Conservation (phyloP, 2,329 filamentous ascomycete genomes). For the Orbilia oligospora region DNA sequence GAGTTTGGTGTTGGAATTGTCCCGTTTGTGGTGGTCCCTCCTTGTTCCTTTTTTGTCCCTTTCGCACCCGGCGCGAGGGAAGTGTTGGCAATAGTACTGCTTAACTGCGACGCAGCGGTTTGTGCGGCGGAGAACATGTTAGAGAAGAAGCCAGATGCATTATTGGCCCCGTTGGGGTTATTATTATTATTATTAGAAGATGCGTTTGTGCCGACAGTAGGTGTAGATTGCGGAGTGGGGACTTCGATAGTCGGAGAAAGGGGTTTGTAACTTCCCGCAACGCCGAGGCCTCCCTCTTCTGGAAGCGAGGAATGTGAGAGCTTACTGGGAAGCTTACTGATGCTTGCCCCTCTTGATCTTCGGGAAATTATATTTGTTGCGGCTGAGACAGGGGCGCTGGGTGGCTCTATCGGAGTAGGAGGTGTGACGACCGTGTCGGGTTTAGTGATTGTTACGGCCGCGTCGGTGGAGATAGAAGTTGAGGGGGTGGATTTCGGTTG, state of each 20-base stretch:
- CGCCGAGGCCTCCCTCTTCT: slow-evolving; percentile 34
- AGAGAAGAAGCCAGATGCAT: slow-evolving; percentile 83
- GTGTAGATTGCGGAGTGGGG: slow-evolving; percentile 68
- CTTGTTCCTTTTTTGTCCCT: slow-evolving; percentile 65
- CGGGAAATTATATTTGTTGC: slow-evolving; percentile 50
- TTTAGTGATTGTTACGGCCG: slow-evolving; percentile 35
- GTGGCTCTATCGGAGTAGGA: slow-evolving; percentile 51
- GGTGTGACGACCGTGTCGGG: slow-evolving; percentile 58
- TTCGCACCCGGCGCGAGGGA: slow-evolving; percentile 66
- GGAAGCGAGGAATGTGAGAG: slow-evolving; percentile 58
- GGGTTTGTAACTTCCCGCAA: slow-evolving; percentile 67
- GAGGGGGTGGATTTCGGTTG: slow-evolving; percentile 16
- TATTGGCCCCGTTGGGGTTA: slow-evolving; percentile 65
- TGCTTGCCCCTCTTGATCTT: slow-evolving; percentile 50
- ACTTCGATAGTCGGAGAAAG: slow-evolving; percentile 84
- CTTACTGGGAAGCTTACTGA: slow-evolving; percentile 56
- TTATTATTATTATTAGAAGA: slow-evolving; percentile 64
- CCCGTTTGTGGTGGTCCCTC: slow-evolving; percentile 65
- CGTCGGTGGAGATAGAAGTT: slow-evolving; percentile 35
- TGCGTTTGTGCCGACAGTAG: slow-evolving; percentile 71
- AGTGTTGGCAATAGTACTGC: slow-evolving; percentile 72
- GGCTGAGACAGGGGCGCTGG: slow-evolving; percentile 35
- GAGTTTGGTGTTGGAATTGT: slow-evolving; percentile 65
- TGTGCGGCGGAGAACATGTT: slow-evolving; percentile 93
- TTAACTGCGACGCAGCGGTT: slow-evolving; percentile 85